phyloP scores from a whole-genome alignment of 306 rosid genomes.

The Potentilla sterilis region DNA sequence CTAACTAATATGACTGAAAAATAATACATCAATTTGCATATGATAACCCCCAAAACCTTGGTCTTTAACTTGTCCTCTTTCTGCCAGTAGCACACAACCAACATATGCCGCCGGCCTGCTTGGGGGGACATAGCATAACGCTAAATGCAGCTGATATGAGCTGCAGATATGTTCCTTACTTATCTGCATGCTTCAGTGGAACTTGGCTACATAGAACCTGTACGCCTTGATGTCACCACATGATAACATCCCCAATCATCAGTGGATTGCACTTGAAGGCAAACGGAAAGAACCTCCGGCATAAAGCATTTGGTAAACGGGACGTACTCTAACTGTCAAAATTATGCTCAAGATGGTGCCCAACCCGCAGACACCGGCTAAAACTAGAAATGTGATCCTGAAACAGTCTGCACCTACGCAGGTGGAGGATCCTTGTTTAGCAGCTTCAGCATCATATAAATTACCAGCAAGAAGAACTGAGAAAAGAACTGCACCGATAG shows the following conservation, averaged over 20 bases:
- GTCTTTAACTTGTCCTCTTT: conserved; percentile 12
- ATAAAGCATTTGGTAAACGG: conserved; percentile 73
- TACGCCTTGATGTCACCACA: background rate
- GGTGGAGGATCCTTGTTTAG: conserved; percentile 64
- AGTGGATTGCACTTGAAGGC: conserved; percentile 35
- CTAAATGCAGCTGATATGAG: background rate
- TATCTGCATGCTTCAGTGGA: conserved; percentile 10
- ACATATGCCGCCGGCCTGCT: background rate
- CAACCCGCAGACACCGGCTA: conserved; percentile 60
- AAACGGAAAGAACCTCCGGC: conserved; percentile 58
- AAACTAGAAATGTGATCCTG: conserved; percentile 66
- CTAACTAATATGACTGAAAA: background rate
- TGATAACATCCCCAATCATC: background rate
- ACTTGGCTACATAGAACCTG: background rate
- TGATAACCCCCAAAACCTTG: background rate
- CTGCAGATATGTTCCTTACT: conserved; percentile 7
- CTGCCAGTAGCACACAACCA: conserved; percentile 10
- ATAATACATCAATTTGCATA: background rate
- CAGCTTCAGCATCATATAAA: conserved; percentile 73
- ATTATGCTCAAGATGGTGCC: conserved; percentile 63
- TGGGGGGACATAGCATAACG: background rate
- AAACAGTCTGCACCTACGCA: conserved; percentile 71
- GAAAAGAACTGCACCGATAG: conserved; percentile 70
- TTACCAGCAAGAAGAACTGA: conserved; percentile 61
- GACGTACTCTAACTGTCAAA: conserved; percentile 62